Base-by-base conservation (phyloP, 2,329 filamentous ascomycete genomes). In the Ophiostoma australiae region DNA sequence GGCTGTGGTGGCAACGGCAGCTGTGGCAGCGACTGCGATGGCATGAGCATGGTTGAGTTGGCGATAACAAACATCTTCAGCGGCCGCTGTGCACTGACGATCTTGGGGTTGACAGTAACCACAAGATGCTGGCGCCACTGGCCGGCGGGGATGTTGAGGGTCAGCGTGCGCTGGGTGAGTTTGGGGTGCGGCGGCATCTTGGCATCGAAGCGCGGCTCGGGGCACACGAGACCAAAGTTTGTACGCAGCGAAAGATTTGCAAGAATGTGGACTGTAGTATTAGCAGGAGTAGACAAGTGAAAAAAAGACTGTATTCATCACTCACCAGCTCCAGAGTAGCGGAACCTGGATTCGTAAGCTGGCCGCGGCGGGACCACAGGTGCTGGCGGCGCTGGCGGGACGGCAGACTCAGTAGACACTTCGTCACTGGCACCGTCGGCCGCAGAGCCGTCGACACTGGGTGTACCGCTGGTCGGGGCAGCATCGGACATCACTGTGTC, bases 41-140 rank as follows among this genome's bases (percentile, higher is more conserved):
- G 83, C 63, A 81, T 82, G n/a, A 90, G 83, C 8, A 90, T 84
- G 69, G 87, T 85, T 58, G 85, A 87, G 76, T 94, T 91, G 67
- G 91, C 84, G 1, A 88, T 84, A 44, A 93, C 90, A 77, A 92
- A 93, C 48, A 95, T 81, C 77, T 90, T 92, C 80, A 91, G 92
- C 69, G 92, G 88, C 41, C 92, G 89, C 69, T 87, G 78, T 71
- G 83, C 79, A 61, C 82, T 84, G 72, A 89, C 86, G 4, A 92
- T 80, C 44, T 84, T 84, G 10, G 88, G 80, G 0, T 89, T 86
- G 23, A 96, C 82, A 13, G 85, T 85, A 4, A 91, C 89, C 31
- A 87, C 83, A 71, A 97, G 84, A 73, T 93, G 90, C 23, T 97
- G 81, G 72, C 90, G 89, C 75, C 87, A 89, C 76, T 93, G 88